These are phyloP conservation scores for Aspergillus cejpii DNA, from an alignment of 2,329 filamentous ascomycete species.

Conservation along the genomic window DNA sequence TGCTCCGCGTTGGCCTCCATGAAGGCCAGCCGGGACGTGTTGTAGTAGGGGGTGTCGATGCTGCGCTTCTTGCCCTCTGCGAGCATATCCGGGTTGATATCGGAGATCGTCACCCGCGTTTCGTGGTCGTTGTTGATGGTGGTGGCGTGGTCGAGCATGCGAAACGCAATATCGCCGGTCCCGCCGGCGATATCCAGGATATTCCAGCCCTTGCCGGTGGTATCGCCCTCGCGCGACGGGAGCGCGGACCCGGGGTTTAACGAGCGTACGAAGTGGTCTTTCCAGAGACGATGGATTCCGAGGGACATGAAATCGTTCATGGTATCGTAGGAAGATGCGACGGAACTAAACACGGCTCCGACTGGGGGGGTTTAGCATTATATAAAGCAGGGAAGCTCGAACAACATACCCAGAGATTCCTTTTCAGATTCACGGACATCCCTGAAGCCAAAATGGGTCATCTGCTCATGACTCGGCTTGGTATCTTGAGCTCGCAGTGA, in stretches of 20 bases:
- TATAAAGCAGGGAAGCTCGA: not conserved
- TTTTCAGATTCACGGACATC: conserved; percentile 78
- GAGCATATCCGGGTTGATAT: conserved; percentile 96
- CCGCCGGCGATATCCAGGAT: conserved; percentile 96
- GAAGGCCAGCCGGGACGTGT: conserved; percentile 56
- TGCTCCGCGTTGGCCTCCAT: conserved; percentile 85
- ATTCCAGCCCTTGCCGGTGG: conserved; percentile 50
- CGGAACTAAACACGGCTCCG: conserved; percentile 85
- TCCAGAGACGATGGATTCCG: conserved; percentile 94
- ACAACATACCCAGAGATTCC: conserved; percentile 52
- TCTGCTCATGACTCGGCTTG: conserved; percentile 45
- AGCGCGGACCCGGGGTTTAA: conserved; percentile 69
- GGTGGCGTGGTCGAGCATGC: conserved; percentile 82
- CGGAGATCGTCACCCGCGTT: conserved; percentile 80
- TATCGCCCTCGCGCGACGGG: conserved; percentile 28
- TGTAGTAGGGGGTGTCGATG: conserved; percentile 54
- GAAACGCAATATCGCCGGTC: conserved; percentile 96
- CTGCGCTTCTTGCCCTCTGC: conserved; percentile 78
- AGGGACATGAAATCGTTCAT: conserved; percentile 99
- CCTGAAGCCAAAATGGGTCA: conserved; percentile 87
- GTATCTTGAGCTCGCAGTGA: conserved; percentile 37
- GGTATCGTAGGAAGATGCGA: conserved; percentile 87
- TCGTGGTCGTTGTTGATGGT: conserved; percentile 70
- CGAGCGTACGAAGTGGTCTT: conserved; percentile 87
- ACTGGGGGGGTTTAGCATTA: conserved; percentile 46